Conservation (phyloP, 2,329 filamentous ascomycete species). For the Aspergillus unguis region DNA sequence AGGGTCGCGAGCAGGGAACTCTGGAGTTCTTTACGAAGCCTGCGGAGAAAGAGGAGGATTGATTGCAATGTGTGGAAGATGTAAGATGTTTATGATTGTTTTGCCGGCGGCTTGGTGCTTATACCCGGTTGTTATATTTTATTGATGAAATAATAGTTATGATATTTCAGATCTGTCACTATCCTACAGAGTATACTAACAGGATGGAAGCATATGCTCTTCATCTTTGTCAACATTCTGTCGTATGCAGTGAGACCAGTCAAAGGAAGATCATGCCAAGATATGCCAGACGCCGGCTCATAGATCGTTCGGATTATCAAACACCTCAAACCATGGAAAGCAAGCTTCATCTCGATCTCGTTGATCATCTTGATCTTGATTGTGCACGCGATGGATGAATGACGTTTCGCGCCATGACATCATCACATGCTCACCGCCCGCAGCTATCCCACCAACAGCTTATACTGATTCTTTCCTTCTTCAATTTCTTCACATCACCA, state of each 20-base stretch:
- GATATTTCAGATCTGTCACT: too few species aligned
- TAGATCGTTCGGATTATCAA: too few species aligned
- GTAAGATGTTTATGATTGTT: conserved; percentile 3
- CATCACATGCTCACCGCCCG: conserved; percentile 34
- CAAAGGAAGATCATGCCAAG: not conserved
- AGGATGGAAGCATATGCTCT: not conserved
- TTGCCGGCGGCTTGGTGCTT: not conserved
- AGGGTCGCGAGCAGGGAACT: conserved; percentile 46
- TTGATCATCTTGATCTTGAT: not conserved
- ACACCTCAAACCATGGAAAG: not conserved
- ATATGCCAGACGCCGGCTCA: too few species aligned
- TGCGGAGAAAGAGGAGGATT: conserved; percentile 30
- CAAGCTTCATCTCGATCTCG: not conserved
- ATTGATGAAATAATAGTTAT: too few species aligned
- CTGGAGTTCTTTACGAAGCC: conserved; percentile 48
- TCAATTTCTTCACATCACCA: not conserved
- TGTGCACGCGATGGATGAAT: not conserved
- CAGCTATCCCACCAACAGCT: not conserved
- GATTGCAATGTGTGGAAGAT: conserved; percentile 4
- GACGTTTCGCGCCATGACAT: conserved; percentile 28
- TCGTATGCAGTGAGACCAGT: not conserved
- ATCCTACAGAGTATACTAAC: too few species aligned
- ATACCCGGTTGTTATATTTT: not conserved
- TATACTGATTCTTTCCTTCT: not conserved
- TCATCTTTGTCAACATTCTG: not conserved